These are phyloP conservation scores for Phytophthora syringae DNA, from an alignment of 352 stramenopile genomes.

Conservation along the genomic window DNA sequence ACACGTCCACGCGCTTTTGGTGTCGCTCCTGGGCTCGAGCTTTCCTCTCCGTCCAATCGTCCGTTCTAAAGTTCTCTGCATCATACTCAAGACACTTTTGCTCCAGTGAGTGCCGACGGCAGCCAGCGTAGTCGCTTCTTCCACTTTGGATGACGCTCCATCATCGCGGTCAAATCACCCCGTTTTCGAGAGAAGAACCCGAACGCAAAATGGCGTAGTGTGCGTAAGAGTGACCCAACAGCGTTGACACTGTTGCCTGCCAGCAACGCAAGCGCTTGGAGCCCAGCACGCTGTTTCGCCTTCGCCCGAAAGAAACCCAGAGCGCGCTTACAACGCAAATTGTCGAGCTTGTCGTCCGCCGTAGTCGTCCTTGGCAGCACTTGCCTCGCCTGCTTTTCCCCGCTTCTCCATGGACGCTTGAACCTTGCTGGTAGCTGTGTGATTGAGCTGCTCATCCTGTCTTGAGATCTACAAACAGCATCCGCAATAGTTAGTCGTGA, in stretches of 20 bases:
- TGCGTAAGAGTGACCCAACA: constrained; percentile 21
- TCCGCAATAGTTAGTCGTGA: constrained; percentile 7
- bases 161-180: constrained; percentile 4
- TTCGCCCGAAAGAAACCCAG: constrained; percentile 26
- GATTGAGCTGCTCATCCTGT: constrained; percentile 23
- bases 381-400: constrained; percentile 20
- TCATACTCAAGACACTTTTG: constrained; percentile 19
- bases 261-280: constrained; percentile 11
- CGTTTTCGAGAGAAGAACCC: constrained; percentile 11
- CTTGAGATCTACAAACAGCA: constrained; percentile 7
- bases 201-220: constrained; percentile 14
- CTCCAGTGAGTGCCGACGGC: constrained; percentile 12
- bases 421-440: constrained; percentile 33
- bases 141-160: constrained; percentile 21
- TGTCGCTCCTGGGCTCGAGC: constrained; percentile 8
- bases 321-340: constrained; percentile 30
- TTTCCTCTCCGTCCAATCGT: constrained; percentile 17
- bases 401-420: constrained; percentile 15
- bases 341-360: constrained; percentile 16
- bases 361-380: neutral
- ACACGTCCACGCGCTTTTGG: constrained; percentile 17
- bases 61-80: constrained; percentile 22
- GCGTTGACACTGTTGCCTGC: neutral
- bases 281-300: constrained; percentile 20
- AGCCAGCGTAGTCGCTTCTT: constrained; percentile 14